Conservation (phyloP, 208 protist genomes). For the Angomonas deanei region DNA sequence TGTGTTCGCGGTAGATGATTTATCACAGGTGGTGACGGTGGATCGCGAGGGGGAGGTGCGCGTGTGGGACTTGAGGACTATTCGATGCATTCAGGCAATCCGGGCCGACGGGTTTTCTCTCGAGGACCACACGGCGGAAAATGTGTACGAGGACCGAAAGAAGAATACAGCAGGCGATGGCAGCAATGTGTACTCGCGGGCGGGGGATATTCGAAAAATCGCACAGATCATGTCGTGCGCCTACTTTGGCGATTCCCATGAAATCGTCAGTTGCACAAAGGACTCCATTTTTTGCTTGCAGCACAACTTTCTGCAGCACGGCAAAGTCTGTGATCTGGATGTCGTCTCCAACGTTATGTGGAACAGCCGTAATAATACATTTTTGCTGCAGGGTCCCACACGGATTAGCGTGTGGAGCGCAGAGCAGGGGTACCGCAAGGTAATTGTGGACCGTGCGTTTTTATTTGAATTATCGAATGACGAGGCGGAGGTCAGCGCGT, state of each 20-base stretch:
- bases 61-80: conserved; percentile 77
- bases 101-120: conserved; percentile 22
- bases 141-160: conserved; percentile 1
- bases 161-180: conserved; percentile 5
- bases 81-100: conserved; percentile 70
- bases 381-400: conserved; percentile 60
- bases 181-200: neutral
- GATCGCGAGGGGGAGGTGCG: conserved; percentile 65
- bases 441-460: conserved; percentile 33
- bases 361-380: conserved; percentile 29
- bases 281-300: conserved; percentile 51
- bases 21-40: conserved; percentile 63
- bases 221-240: conserved; percentile 20
- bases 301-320: conserved; percentile 31
- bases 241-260: conserved; percentile 45
- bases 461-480: conserved; percentile 9
- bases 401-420: conserved; percentile 62
- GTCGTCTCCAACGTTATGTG: conserved; percentile 28
- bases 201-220: conserved; percentile 9
- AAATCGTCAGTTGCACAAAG: conserved; percentile 53
- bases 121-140: conserved; percentile 2
- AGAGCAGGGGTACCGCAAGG: conserved; percentile 27
- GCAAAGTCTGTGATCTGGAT: conserved; percentile 37
- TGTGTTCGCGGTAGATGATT: conserved; percentile 38
- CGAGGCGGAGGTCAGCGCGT: conserved; percentile 34